Percentiles rank a stretch among this genome's conserved stretches.
Evolutionary conservation across 352 stramenopile species (phyloP).

Genomic region (Phytophthora quininea): DNA sequence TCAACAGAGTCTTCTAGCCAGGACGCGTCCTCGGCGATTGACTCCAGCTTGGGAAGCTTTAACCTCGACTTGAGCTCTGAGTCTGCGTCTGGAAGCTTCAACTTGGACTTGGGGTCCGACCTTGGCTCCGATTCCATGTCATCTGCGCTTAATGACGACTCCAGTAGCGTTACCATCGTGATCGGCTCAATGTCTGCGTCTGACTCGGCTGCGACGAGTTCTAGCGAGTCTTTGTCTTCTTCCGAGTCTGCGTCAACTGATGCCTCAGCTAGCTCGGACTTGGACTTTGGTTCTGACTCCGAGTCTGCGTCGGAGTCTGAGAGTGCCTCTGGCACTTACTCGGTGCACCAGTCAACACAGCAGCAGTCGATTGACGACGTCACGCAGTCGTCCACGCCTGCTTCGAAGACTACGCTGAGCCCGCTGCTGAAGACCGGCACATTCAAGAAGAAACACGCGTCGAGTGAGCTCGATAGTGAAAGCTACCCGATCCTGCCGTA

Average conservation of each 20-base stretch:
- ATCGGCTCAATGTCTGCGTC: neutral
- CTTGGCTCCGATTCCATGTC: neutral
- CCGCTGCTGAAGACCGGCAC: too few relatives aligned
- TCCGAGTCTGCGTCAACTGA: neutral
- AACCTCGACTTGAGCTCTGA: neutral
- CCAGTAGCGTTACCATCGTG: neutral
- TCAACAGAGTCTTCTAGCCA: neutral
- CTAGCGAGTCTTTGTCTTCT: neutral
- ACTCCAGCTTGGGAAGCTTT: neutral
- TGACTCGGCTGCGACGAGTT: neutral
- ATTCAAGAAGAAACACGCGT: neutral
- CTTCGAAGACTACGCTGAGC: neutral
- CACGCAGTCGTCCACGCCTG: neutral
- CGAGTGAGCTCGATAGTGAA: neutral
- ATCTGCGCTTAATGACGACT: neutral
- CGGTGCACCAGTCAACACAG: neutral
- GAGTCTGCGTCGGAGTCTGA: neutral
- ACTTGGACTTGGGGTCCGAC: neutral
- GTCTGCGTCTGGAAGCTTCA: neutral
- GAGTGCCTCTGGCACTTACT: neutral
- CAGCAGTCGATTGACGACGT: constrained; percentile 1
- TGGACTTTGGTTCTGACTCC: neutral
- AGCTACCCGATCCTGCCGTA: neutral
- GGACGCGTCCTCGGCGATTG: neutral
- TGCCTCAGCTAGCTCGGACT: neutral